Evolutionary conservation across 1,139 yeast genomes (phyloP).

Genomic region (Pichia sp.): DNA sequence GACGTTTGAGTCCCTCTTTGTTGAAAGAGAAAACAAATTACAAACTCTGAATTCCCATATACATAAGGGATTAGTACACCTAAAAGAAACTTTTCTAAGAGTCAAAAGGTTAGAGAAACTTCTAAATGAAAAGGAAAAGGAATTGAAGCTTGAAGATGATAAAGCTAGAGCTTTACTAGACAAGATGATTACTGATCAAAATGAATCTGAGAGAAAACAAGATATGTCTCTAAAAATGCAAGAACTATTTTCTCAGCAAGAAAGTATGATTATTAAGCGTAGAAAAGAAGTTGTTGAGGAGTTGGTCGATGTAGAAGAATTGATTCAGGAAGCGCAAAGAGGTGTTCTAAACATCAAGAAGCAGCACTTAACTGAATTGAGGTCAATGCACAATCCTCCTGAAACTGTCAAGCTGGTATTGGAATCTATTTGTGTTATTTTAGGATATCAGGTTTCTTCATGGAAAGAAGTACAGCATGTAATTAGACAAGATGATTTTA

Average conservation of each 20-base stretch:
- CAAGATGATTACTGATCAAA: conserved; percentile 78
- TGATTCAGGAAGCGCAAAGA: conserved; percentile 71
- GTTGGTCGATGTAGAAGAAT: conserved; percentile 73
- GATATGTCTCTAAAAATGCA: conserved; percentile 80
- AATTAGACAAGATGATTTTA: conserved; percentile 81
- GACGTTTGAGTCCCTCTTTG: conserved; percentile 41
- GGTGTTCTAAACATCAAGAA: conserved; percentile 90
- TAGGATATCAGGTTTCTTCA: conserved; percentile 60
- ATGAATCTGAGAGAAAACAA: conserved; percentile 85
- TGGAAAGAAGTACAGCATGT: conserved; percentile 87
- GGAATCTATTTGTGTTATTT: conserved; percentile 78
- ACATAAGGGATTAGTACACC: conserved; percentile 63
- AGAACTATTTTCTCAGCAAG: conserved; percentile 62
- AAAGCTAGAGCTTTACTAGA: conserved; percentile 70
- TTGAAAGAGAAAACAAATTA: conserved; percentile 38
- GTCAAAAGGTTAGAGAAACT: conserved; percentile 54
- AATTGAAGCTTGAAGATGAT: conserved; percentile 47
- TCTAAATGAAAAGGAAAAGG: conserved; percentile 47
- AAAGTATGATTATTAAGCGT: conserved; percentile 50
- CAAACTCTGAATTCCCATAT: conserved; percentile 70
- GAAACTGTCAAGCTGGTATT: conserved; percentile 75
- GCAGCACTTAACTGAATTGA: conserved; percentile 80
- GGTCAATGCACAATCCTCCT: conserved; percentile 91
- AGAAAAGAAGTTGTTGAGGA: conserved; percentile 52
- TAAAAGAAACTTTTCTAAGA: conserved; percentile 69